A percentile compares a stretch with the other conserved stretches of the same genome.
Evolutionary conservation across 768 basidiomycete species (phyloP).

Genomic region (Suillus spraguei): DNA sequence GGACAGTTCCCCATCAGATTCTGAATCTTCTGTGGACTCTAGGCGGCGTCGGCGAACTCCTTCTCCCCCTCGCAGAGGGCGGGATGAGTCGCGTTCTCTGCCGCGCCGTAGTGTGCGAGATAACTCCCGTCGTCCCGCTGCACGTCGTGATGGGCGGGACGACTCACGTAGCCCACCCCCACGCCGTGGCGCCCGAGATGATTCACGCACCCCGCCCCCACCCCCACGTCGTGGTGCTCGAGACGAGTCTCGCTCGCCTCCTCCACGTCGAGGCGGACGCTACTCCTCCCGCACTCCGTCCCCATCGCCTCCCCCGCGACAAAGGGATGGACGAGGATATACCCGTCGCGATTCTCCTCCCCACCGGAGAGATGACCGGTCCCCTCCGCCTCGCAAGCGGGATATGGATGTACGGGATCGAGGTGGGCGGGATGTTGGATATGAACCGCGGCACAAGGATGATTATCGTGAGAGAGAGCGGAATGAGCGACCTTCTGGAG

Average conservation of each 20-base stretch:
- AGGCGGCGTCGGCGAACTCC: conserved; percentile 33
- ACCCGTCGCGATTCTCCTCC: conserved; percentile 30
- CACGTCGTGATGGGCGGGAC: conserved; percentile 11
- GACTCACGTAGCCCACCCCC: conserved; percentile 13
- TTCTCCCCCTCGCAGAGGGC: conserved; percentile 33
- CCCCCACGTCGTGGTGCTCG: conserved; percentile 21
- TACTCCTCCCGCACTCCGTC: conserved; percentile 25
- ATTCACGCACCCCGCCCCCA: conserved; percentile 21
- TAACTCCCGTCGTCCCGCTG: conserved; percentile 3
- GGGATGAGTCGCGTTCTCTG: conserved; percentile 29
- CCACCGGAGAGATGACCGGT: conserved; percentile 20
- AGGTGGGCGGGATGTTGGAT: conserved; percentile 20
- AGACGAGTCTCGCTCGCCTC: conserved; percentile 36
- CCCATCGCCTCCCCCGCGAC: conserved; percentile 30
- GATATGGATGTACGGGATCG: conserved; percentile 23
- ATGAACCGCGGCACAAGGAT: conserved; percentile 28
- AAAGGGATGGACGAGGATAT: conserved; percentile 24
- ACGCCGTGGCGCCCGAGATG: conserved; percentile 12
- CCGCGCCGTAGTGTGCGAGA: conserved; percentile 17
- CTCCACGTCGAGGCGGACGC: conserved; percentile 16
- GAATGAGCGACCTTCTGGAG: conserved; percentile 27
- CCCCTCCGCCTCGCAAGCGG: conserved; percentile 27
- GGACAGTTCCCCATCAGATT: conserved; percentile 39
- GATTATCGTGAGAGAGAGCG: conserved; percentile 24
- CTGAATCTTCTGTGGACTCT: conserved; percentile 38